Evolutionary conservation across 805 yeast genomes (phyloP).

Genomic region (Kodamaea kaohsiungensis): DNA sequence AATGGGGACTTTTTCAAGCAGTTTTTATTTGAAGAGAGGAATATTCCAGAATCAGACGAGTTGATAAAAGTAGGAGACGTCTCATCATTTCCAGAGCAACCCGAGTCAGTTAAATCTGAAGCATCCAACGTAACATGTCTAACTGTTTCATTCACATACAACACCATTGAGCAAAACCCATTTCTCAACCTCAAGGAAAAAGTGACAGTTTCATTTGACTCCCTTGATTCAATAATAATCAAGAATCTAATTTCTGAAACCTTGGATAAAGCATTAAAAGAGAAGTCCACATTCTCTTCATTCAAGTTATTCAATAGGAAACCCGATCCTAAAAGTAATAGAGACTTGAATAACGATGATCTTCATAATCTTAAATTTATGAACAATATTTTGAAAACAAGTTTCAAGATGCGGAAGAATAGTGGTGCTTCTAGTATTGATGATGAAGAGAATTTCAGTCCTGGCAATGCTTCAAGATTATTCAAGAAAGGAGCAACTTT

Average conservation of each 20-base stretch:
- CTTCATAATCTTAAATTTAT: constrained; percentile 33
- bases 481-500: not conserved
- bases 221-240: constrained; percentile 21
- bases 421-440: constrained; percentile 23
- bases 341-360: constrained; percentile 23
- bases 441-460: not conserved
- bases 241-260: constrained; percentile 21
- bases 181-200: constrained; percentile 24
- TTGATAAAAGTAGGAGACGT: constrained; percentile 18
- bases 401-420: constrained; percentile 32
- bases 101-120: not conserved
- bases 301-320: constrained; percentile 21
- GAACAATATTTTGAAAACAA: constrained; percentile 30
- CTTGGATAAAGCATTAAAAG: constrained; percentile 33
- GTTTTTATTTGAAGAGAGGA: constrained; percentile 21
- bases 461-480: not conserved
- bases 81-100: not conserved
- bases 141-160: constrained; percentile 37
- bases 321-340: constrained; percentile 2
- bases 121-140: constrained; percentile 25
- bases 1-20: constrained; percentile 10
- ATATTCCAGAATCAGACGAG: constrained; percentile 12
- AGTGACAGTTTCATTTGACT: constrained; percentile 30
- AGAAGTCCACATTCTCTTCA: constrained; percentile 22
- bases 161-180: constrained; percentile 35